Evolutionary conservation across 164 flowering plant genomes (phyloP).

Genomic region (Vitis riparia): DNA sequence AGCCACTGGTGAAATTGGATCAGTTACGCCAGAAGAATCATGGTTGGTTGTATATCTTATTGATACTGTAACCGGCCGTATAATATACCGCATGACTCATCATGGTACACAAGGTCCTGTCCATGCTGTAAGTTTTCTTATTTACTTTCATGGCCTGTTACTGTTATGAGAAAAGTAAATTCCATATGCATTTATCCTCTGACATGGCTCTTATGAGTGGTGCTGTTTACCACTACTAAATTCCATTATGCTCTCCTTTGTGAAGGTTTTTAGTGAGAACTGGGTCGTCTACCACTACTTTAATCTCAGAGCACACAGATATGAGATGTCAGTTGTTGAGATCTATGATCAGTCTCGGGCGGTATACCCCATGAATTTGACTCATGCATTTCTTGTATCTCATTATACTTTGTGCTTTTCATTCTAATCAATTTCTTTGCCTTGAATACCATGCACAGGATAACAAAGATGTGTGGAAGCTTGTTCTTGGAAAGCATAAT

Average conservation of each 20-base stretch:
- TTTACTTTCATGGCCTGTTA: background rate
- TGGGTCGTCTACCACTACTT: conserved; percentile 99
- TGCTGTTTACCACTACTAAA: no score
- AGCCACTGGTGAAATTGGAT: conserved; percentile 75
- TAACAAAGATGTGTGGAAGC: conserved; percentile 87
- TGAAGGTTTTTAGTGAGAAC: conserved; percentile 90
- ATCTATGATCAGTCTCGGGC: conserved; percentile 98
- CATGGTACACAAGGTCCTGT: conserved; percentile 88
- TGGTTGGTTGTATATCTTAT: conserved; percentile 58
- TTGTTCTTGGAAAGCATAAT: conserved; percentile 91
- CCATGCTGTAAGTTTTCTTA: conserved; percentile 71
- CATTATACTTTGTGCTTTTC: background rate
- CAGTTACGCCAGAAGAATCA: conserved; percentile 87
- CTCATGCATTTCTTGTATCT: conserved; percentile 5
- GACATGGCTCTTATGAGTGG: conserved; percentile 1
- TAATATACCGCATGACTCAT: conserved; percentile 72
- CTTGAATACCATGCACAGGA: conserved; percentile 52
- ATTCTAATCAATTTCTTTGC: conserved; percentile 1
- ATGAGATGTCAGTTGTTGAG: conserved; percentile 96
- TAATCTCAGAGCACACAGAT: conserved; percentile 95
- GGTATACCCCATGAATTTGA: conserved; percentile 36
- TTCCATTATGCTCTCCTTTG: background rate
- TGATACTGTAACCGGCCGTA: conserved; percentile 72
- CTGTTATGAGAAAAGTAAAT: background rate
- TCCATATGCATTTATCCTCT: conserved; percentile 15